Conservation (phyloP, 345 rosid genomes). For the Erysimum cheiranthoides region DNA sequence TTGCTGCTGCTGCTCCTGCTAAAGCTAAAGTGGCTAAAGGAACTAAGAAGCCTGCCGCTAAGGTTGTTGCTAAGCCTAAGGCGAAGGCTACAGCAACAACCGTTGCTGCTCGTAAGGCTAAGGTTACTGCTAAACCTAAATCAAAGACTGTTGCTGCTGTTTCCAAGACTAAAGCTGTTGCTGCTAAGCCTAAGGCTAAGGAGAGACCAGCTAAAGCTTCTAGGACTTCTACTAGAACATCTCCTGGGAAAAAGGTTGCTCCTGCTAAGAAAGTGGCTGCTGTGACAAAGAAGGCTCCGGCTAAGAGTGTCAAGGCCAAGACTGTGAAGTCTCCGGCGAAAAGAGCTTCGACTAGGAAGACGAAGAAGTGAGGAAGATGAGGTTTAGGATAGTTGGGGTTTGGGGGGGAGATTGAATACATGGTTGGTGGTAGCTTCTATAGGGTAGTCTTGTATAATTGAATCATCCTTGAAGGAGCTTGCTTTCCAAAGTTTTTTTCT, state of each 20-base stretch:
- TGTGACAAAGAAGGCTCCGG: constrained; percentile 57
- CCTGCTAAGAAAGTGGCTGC: constrained; percentile 56
- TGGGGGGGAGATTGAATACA: constrained; percentile 25
- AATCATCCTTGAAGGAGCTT: constrained; percentile 42
- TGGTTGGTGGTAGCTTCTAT: constrained; percentile 39
- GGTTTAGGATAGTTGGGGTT: constrained; percentile 31
- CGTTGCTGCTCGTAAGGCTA: constrained; percentile 35
- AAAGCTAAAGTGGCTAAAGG: constrained; percentile 48
- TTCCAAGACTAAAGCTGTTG: constrained; percentile 51
- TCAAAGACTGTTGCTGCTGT: constrained; percentile 39
- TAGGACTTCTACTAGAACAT: constrained; percentile 64
- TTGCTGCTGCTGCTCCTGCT: constrained; percentile 29
- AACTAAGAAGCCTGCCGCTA: constrained; percentile 30
- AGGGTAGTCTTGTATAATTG: constrained; percentile 49
- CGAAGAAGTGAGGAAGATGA: constrained; percentile 46
- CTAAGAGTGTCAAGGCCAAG: constrained; percentile 58
- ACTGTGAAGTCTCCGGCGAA: constrained; percentile 68
- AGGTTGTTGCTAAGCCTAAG: constrained; percentile 36
- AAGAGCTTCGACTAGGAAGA: constrained; percentile 52
- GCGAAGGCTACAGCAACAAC: constrained; percentile 15
- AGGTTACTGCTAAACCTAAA: constrained; percentile 44
- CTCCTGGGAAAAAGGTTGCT: constrained; percentile 65
- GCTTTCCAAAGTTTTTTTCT: constrained; percentile 38
- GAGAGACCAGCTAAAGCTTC: constrained; percentile 71
- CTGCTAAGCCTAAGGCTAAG: constrained; percentile 59